phyloP scores from a whole-genome alignment of 2,329 filamentous ascomycete species.

The Xenoacremonium recifei region DNA sequence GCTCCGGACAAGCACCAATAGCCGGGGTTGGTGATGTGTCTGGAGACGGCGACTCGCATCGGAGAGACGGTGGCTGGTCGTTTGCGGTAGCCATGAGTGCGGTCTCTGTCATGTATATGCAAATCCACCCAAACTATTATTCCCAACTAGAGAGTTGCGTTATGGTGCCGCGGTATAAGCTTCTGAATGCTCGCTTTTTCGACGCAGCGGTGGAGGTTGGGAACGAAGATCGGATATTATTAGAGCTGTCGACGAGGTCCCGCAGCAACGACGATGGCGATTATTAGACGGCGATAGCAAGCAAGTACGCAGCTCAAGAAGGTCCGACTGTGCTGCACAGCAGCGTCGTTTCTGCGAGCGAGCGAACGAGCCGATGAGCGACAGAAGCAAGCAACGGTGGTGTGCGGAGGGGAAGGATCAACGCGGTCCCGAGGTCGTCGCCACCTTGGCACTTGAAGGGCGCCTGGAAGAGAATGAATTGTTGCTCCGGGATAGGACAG shows the following conservation, averaged over 20 bases:
- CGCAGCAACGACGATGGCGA: background rate
- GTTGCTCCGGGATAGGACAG: background rate
- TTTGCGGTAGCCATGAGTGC: slow-evolving; percentile 38
- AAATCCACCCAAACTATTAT: too few relatives aligned
- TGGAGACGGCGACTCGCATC: slow-evolving; percentile 63
- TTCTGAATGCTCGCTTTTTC: background rate
- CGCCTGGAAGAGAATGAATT: too few relatives aligned
- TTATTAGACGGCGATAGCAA: background rate
- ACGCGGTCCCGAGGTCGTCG: background rate
- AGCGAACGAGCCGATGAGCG: background rate
- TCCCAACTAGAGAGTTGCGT: background rate
- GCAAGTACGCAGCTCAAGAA: background rate
- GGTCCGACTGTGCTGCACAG: background rate
- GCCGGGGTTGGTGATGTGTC: slow-evolving; percentile 62
- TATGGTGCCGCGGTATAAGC: background rate
- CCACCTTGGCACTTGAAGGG: too few relatives aligned
- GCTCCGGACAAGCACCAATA: slow-evolving; percentile 55
- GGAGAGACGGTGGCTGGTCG: slow-evolving; percentile 33
- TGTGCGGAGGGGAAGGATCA: background rate
- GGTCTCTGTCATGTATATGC: too few relatives aligned
- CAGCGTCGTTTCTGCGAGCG: background rate
- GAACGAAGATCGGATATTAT: background rate
- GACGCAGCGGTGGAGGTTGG: background rate
- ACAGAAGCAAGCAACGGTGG: background rate
- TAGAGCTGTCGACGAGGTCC: background rate